These are phyloP conservation scores for Macrolepiota dolichaula DNA, from an alignment of 768 basidiomycete genomes.

Conservation along the genomic window DNA sequence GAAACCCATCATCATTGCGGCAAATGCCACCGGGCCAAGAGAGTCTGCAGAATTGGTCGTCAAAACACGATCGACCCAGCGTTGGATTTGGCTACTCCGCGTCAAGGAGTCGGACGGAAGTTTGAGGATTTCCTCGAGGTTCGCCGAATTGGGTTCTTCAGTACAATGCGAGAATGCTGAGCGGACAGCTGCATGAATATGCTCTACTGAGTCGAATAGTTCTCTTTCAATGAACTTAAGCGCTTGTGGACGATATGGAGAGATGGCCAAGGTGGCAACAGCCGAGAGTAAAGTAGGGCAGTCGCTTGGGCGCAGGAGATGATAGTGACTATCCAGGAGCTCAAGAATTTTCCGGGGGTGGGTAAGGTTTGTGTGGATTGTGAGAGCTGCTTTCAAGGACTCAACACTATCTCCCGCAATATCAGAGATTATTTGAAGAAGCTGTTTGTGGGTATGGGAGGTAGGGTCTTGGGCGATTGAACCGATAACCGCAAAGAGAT, in stretches of 20 bases:
- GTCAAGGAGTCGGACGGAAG: constrained; percentile 31
- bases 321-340: constrained; percentile 43
- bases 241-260: constrained; percentile 26
- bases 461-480: constrained; percentile 32
- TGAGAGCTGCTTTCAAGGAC: constrained; percentile 51
- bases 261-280: constrained; percentile 32
- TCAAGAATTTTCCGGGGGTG: constrained; percentile 30
- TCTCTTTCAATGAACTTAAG: constrained; percentile 50
- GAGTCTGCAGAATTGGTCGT: constrained; percentile 31
- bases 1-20: constrained; percentile 59
- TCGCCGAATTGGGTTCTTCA: constrained; percentile 32
- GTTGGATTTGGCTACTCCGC: constrained; percentile 45
- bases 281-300: constrained; percentile 42
- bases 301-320: constrained; percentile 64
- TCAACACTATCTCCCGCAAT: constrained; percentile 49
- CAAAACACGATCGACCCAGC: constrained; percentile 48
- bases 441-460: constrained; percentile 25
- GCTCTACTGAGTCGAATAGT: constrained; percentile 40
- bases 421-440: constrained; percentile 30
- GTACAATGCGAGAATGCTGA: constrained; percentile 46
- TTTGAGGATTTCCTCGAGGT: constrained; percentile 44
- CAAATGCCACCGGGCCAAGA: constrained; percentile 54
- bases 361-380: constrained; percentile 40
- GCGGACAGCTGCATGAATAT: constrained; percentile 41
- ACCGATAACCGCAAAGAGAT: constrained; percentile 42